A percentile compares a stretch with the other conserved stretches of the same genome.
These are phyloP conservation scores for Neurospora cerealis DNA, from an alignment of 495 filamentous ascomycete species.

Conservation along the genomic window DNA sequence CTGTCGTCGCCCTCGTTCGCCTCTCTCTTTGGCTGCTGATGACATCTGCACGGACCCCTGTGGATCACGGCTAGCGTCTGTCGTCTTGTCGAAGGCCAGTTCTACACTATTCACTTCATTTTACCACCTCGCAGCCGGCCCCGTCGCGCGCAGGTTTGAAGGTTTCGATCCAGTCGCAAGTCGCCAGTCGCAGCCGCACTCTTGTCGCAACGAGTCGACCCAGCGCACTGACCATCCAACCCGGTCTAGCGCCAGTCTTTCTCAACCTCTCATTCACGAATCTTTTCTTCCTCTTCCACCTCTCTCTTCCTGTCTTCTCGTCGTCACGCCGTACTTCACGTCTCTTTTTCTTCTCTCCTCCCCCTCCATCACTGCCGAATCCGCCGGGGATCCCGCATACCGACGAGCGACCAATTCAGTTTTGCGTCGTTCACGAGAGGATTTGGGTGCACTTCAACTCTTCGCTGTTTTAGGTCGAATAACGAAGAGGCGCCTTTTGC, in stretches of 20 bases:
- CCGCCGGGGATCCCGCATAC: constrained; percentile 18
- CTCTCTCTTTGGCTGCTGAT: not conserved
- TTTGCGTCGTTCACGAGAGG: constrained; percentile 28
- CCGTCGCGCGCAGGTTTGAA: not conserved
- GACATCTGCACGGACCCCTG: not conserved
- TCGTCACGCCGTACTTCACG: constrained; percentile 9
- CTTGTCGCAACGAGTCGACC: constrained; percentile 9
- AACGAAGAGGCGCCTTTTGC: constrained; percentile 3
- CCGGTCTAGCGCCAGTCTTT: constrained; percentile 5
- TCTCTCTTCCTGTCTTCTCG: constrained; percentile 15
- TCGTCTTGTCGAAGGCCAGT: not conserved
- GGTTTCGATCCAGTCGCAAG: not conserved
- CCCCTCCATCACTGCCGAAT: constrained; percentile 13
- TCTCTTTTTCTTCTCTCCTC: constrained; percentile 8
- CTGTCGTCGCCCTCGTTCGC: not conserved
- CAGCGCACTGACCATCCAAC: constrained; percentile 6
- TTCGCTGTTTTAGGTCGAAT: constrained; percentile 14
- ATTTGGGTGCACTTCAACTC: constrained; percentile 18
- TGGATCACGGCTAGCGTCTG: not conserved
- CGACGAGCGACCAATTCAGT: constrained; percentile 31
- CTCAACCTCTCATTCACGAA: constrained; percentile 13
- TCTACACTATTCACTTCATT: not conserved
- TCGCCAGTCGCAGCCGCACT: not conserved
- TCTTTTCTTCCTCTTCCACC: constrained; percentile 13
- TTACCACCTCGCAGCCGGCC: not conserved